Evolutionary conservation across 2,329 filamentous ascomycete species (phyloP).

Genomic region (Colletotrichum tropicicola): DNA sequence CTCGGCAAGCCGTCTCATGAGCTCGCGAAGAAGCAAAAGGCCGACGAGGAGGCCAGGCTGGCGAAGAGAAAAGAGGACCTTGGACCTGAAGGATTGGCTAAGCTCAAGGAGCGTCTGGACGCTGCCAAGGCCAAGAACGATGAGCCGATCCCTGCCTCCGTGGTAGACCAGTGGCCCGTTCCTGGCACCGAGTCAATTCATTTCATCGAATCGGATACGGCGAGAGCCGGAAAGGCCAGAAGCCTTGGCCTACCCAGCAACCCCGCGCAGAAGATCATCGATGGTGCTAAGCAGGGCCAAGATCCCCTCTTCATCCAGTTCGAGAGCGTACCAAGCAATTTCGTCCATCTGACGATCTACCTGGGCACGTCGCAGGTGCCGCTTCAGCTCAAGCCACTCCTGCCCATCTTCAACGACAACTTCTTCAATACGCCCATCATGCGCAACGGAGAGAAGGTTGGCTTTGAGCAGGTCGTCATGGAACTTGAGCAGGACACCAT

Average conservation of each 20-base stretch:
- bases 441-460: conserved; percentile 77
- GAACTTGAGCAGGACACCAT: conserved; percentile 92
- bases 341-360: conserved; percentile 85
- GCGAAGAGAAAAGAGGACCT: conserved; percentile 81
- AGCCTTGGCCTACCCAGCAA: conserved; percentile 74
- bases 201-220: conserved; percentile 89
- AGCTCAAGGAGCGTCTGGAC: conserved; percentile 79
- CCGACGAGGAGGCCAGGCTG: conserved; percentile 81
- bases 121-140: conserved; percentile 90
- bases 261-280: conserved; percentile 77
- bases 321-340: conserved; percentile 92
- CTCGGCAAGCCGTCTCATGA: conserved; percentile 86
- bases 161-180: conserved; percentile 85
- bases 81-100: conserved; percentile 82
- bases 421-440: conserved; percentile 94
- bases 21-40: conserved; percentile 82
- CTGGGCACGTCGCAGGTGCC: conserved; percentile 82
- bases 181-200: conserved; percentile 91
- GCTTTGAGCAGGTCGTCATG: conserved; percentile 92
- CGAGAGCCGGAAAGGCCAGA: conserved; percentile 81
- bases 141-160: conserved; percentile 79
- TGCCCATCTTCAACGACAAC: conserved; percentile 86
- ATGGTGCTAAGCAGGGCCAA: conserved; percentile 68
- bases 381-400: conserved; percentile 82
- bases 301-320: conserved; percentile 95